phyloP scores from a whole-genome alignment of 1,284 basidiomycete species.

The Coniophora puteana region DNA sequence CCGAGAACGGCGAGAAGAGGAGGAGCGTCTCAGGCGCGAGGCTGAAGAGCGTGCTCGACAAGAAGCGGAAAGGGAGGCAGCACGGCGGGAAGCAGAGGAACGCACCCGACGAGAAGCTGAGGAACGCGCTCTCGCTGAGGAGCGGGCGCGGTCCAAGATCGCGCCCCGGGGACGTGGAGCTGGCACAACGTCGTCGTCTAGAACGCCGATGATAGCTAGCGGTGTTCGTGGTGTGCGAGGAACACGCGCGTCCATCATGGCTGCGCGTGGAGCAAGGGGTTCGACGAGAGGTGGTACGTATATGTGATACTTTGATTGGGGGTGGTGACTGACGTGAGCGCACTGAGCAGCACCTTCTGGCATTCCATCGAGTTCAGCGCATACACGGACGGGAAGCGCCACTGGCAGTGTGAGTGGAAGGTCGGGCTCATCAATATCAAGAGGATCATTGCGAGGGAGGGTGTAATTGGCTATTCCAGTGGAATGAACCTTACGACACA shows the following conservation, averaged over 20 bases:
- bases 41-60: constrained; percentile 41
- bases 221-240: constrained; percentile 53
- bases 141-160: constrained; percentile 14
- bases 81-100: constrained; percentile 27
- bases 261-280: constrained; percentile 32
- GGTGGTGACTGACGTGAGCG: too few species aligned
- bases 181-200: too few species aligned
- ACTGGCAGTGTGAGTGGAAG: too few species aligned
- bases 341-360: too few species aligned
- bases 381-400: too few species aligned
- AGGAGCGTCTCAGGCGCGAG: constrained; percentile 45
- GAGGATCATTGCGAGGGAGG: too few species aligned
- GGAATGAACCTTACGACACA: too few species aligned
- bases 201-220: constrained; percentile 36
- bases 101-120: constrained; percentile 23
- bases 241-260: constrained; percentile 39
- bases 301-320: too few species aligned
- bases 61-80: constrained; percentile 40
- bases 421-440: too few species aligned
- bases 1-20: constrained; percentile 48
- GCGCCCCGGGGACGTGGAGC: constrained; percentile 31
- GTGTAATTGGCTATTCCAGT: too few species aligned
- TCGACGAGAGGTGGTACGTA: constrained; percentile 18
- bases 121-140: constrained; percentile 10
- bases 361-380: too few species aligned